Conservation (phyloP, 371 early-diverging fungal species). For the Lichtheimia corymbifera region DNA sequence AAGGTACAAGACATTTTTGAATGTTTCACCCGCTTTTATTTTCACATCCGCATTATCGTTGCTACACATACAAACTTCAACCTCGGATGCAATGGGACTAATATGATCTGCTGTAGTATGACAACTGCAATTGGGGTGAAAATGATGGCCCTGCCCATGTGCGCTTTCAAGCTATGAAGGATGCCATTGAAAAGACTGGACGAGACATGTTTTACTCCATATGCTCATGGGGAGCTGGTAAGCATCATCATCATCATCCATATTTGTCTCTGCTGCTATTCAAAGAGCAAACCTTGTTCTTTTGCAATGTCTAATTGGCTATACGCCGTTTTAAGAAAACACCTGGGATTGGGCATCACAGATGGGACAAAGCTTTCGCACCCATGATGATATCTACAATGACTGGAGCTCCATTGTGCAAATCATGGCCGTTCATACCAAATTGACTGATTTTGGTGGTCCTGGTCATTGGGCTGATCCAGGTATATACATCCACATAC, state of each 20-base stretch:
- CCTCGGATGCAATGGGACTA: no score
- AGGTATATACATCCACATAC: conserved; percentile 3
- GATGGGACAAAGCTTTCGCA: conserved; percentile 40
- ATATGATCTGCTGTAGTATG: conserved; percentile 11
- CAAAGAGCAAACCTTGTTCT: not conserved
- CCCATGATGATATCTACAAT: conserved; percentile 37
- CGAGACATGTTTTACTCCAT: conserved; percentile 43
- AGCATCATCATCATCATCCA: not conserved
- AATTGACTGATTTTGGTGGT: conserved; percentile 17
- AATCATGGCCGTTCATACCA: conserved; percentile 15
- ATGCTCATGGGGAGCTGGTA: conserved; percentile 47
- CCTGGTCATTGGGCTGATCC: conserved; percentile 25
- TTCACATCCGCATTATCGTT: no score
- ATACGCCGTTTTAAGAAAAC: conserved; percentile 6
- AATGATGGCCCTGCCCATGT: conserved; percentile 13
- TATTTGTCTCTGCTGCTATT: no score
- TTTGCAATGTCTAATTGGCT: not conserved
- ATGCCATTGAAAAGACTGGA: conserved; percentile 43
- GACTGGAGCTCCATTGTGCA: conserved; percentile 28
- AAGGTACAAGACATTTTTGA: conserved; percentile 6
- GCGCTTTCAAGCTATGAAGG: conserved; percentile 26
- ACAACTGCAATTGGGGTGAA: conserved; percentile 22
- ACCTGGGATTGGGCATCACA: conserved; percentile 43
- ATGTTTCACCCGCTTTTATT: no score
- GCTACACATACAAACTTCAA: no score